Percentiles rank a stretch among this genome's conserved stretches.
Conservation (phyloP, 176 grass and related monocot species). For the Oryza brachyantha region DNA sequence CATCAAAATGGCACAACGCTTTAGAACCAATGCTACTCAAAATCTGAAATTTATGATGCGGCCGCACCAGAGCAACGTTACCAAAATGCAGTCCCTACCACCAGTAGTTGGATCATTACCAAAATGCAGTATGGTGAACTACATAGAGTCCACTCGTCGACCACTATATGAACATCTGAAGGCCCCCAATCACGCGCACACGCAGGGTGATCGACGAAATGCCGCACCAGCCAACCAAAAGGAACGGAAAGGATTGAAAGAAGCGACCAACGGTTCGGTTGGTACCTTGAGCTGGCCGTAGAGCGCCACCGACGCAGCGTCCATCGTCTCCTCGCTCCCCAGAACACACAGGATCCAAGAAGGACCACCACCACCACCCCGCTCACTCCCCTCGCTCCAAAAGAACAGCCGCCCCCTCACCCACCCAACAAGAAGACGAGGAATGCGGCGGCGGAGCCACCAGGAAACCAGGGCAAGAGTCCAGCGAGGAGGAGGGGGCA, state of each 20-base stretch:
- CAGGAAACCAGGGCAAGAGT: too few species aligned
- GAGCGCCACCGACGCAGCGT: slow-evolving; percentile 50
- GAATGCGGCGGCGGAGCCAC: background rate
- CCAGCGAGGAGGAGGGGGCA: too few species aligned
- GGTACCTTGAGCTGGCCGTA: slow-evolving; percentile 78
- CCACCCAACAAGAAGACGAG: background rate
- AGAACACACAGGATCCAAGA: background rate
- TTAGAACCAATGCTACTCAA: background rate
- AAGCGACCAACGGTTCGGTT: background rate
- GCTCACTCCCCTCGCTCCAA: background rate
- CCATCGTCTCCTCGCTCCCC: slow-evolving; percentile 25
- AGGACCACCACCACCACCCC: background rate
- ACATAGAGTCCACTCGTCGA: background rate
- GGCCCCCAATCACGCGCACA: background rate
- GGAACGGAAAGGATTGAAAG: background rate
- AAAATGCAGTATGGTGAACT: too few species aligned
- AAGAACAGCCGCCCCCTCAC: background rate
- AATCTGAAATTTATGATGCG: background rate
- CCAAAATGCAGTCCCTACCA: background rate
- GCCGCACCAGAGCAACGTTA: background rate
- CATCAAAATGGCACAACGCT: background rate
- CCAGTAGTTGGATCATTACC: background rate
- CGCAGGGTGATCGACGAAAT: slow-evolving; percentile 40
- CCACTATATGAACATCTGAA: background rate
- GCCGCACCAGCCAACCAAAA: background rate